These are phyloP conservation scores for Gilbertella persicaria DNA, from an alignment of 371 early-diverging fungal genomes.

Conservation along the genomic window DNA sequence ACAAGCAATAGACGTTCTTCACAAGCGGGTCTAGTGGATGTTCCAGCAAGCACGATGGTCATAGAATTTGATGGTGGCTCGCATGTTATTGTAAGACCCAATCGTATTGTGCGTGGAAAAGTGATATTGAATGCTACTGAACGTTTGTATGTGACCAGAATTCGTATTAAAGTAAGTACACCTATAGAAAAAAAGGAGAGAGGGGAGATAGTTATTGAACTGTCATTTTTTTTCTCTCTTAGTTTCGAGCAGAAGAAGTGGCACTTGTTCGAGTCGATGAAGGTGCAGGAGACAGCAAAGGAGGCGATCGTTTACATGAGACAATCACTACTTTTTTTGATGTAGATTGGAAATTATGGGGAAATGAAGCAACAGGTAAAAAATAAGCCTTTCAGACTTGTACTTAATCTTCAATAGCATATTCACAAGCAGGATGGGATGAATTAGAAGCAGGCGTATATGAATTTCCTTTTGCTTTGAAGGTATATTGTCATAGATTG, in stretches of 20 bases:
- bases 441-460: constrained; percentile 56
- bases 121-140: constrained; percentile 32
- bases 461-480: constrained; percentile 61
- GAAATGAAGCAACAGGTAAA: constrained; percentile 34
- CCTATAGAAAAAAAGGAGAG: background rate
- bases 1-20: constrained; percentile 10
- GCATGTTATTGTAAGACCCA: constrained; percentile 46
- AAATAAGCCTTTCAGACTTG: too few species aligned
- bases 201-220: background rate
- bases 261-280: constrained; percentile 29
- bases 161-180: constrained; percentile 38
- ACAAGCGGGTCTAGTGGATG: constrained; percentile 2
- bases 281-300: constrained; percentile 21
- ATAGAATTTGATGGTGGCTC: constrained; percentile 45
- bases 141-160: constrained; percentile 32
- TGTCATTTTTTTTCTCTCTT: background rate
- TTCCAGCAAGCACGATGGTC: constrained; percentile 9
- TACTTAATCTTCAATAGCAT: constrained; percentile 22
- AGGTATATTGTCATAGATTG: constrained; percentile 32
- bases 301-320: constrained; percentile 29
- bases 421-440: constrained; percentile 55
- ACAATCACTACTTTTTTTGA: constrained; percentile 44
- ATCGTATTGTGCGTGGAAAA: constrained; percentile 41
- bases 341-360: constrained; percentile 36
- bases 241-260: constrained; percentile 50